These are phyloP conservation scores for Pythium scleroteichum DNA, from an alignment of 352 stramenopile genomes.

Conservation along the genomic window DNA sequence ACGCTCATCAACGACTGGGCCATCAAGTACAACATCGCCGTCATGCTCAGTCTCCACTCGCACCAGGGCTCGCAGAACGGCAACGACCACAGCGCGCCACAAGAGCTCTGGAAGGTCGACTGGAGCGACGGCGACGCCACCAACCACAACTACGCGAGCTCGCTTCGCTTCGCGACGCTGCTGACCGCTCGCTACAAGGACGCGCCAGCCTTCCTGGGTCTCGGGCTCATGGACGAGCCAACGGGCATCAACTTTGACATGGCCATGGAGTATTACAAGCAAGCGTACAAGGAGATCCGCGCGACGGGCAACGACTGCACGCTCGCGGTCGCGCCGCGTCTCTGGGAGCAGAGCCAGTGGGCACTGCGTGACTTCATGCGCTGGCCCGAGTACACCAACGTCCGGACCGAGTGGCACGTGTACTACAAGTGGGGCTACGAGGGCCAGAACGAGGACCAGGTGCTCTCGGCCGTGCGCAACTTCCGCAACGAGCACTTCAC, in stretches of 20 bases:
- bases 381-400: slow-evolving; percentile 22
- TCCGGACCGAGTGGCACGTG: slow-evolving; percentile 35
- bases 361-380: slow-evolving; percentile 23
- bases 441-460: slow-evolving; percentile 10
- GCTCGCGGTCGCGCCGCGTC: slow-evolving; percentile 18
- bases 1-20: slow-evolving; percentile 52
- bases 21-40: slow-evolving; percentile 50
- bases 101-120: not conserved
- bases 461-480: slow-evolving; percentile 13
- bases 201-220: slow-evolving; percentile 46
- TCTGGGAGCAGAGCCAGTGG: slow-evolving; percentile 4
- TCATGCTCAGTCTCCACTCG: slow-evolving; percentile 59
- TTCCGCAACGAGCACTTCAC: slow-evolving; percentile 21
- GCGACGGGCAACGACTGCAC: slow-evolving; percentile 34
- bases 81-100: slow-evolving; percentile 46
- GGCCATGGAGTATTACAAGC: slow-evolving; percentile 40
- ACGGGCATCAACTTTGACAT: slow-evolving; percentile 17
- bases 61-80: slow-evolving; percentile 62
- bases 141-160: slow-evolving; percentile 36
- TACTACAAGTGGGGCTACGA: slow-evolving; percentile 38
- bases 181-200: slow-evolving; percentile 45
- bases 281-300: slow-evolving; percentile 45
- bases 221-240: slow-evolving; percentile 63
- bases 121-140: slow-evolving; percentile 31
- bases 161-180: slow-evolving; percentile 38